Base-by-base conservation (phyloP, 2,329 filamentous ascomycete species). In the Colletotrichum chrysophilum region DNA sequence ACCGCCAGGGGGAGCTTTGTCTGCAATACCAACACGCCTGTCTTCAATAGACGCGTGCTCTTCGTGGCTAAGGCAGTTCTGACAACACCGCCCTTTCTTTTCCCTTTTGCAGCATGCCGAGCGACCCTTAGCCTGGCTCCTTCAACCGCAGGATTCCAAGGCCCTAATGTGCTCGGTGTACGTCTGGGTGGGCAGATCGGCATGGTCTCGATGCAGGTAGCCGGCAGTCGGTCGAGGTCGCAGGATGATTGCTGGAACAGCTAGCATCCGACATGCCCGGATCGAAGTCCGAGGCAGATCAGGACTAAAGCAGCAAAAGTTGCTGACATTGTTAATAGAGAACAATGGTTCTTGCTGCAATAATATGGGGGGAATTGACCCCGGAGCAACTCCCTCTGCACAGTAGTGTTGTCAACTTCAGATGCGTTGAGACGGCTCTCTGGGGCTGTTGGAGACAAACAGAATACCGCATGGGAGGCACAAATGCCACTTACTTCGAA, bases 201-300 rank as follows among this genome's bases (percentile, higher is more conserved):
- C 73, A 73, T 64, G 69, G 68, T 32, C 38, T n/a, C 43, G 38
- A 55, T 67, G 69, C 70, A 72, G 61, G 69, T 67, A 73, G 32
- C 73, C 69, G 73, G 30, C 36, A 36, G 43, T 61, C 61, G 73
- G 70, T 67, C 62, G 73, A 67, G 38, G 56, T 48, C 38, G 73
- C 38, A 67, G 69, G 55, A 58, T 62, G 73, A 68, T 67, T 72
- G 69, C 58, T 58, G 43, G 64, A 43, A 72, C 26, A 64, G 70
- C 69, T 64, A 26, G 56, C 56, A 61, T 24, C 58, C 32, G 21
- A 64, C 30, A 8, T 18, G 16, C 12, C n/a, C 43, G 55, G 43
- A 38, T 8, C 70, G 14, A 26, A 24, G 10, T 30, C 38, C 36
- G 55, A 62, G 28, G 55, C 24, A 62, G 24, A 16, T 24, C 55